phyloP scores from a whole-genome alignment of 2,329 filamentous ascomycete genomes.

The Diaporthe sp. region DNA sequence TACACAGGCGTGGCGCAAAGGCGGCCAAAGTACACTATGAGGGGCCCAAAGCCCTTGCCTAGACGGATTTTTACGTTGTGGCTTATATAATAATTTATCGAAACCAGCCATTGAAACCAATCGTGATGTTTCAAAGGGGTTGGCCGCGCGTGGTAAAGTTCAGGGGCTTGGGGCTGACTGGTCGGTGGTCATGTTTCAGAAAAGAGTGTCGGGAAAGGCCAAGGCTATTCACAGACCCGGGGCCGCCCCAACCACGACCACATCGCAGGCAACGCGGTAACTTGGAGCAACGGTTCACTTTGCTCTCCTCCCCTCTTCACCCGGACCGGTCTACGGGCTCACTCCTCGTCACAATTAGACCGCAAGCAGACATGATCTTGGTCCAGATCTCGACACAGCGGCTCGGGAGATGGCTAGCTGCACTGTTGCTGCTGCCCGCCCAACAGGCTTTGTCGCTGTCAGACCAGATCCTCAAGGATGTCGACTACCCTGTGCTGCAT shows the following conservation, averaged over 20 bases:
- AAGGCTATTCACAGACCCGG: neutral
- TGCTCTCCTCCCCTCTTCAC: neutral
- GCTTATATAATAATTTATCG: neutral
- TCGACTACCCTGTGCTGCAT: neutral
- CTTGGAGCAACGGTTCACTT: neutral
- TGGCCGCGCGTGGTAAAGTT: neutral
- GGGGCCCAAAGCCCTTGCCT: neutral
- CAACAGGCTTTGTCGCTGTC: neutral
- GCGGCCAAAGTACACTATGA: neutral
- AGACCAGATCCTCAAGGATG: neutral
- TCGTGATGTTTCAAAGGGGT: neutral
- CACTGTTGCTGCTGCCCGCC: neutral
- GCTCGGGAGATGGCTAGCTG: neutral
- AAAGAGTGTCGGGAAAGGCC: neutral
- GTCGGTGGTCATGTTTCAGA: constrained; percentile 4
- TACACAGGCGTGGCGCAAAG: neutral
- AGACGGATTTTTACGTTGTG: neutral
- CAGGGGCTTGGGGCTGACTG: neutral
- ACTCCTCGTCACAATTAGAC: neutral
- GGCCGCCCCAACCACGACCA: neutral
- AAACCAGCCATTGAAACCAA: neutral
- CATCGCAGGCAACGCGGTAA: neutral
- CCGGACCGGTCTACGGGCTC: neutral
- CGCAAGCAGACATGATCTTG: neutral
- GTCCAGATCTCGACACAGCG: neutral